These are phyloP conservation scores for Sugiyamaella mastotermitis DNA, from an alignment of 805 yeast genomes.

Conservation along the genomic window DNA sequence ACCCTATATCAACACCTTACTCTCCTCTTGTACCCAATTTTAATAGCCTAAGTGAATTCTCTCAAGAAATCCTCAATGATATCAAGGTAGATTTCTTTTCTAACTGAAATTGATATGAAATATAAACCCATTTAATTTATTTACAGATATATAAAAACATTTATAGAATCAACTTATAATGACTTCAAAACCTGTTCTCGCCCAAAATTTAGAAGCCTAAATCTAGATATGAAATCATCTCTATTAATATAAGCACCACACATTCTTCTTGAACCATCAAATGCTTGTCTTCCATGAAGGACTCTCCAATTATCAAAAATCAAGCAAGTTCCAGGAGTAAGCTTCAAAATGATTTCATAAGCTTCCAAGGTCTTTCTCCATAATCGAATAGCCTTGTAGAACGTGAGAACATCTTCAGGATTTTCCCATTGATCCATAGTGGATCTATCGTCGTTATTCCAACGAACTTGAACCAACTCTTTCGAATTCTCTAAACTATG, in stretches of 20 bases:
- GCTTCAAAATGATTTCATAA: constrained; percentile 48
- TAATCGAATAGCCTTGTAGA: constrained; percentile 51
- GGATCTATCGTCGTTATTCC: constrained; percentile 69
- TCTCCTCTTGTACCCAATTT: constrained; percentile 7
- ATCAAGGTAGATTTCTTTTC: constrained; percentile 1
- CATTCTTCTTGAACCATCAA: constrained; percentile 61
- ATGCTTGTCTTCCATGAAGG: constrained; percentile 60
- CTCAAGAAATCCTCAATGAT: constrained; percentile 7
- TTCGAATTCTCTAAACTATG: constrained; percentile 44
- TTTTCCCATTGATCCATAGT: constrained; percentile 46
- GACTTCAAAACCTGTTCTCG: constrained; percentile 37
- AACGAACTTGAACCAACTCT: constrained; percentile 53
- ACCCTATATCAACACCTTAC: not conserved
- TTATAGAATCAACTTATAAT: no score
- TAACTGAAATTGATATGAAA: no score
- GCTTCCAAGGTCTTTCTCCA: constrained; percentile 52
- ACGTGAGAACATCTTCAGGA: constrained; percentile 36
- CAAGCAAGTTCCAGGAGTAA: constrained; percentile 59
- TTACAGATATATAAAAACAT: no score
- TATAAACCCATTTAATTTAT: no score
- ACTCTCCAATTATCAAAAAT: constrained; percentile 72
- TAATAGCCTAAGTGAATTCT: constrained; percentile 4
- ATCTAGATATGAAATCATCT: constrained; percentile 53
- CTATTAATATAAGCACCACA: constrained; percentile 69
- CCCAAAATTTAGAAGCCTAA: constrained; percentile 43